phyloP scores from a whole-genome alignment of 306 rosid genomes.

The Medicago truncatula region DNA sequence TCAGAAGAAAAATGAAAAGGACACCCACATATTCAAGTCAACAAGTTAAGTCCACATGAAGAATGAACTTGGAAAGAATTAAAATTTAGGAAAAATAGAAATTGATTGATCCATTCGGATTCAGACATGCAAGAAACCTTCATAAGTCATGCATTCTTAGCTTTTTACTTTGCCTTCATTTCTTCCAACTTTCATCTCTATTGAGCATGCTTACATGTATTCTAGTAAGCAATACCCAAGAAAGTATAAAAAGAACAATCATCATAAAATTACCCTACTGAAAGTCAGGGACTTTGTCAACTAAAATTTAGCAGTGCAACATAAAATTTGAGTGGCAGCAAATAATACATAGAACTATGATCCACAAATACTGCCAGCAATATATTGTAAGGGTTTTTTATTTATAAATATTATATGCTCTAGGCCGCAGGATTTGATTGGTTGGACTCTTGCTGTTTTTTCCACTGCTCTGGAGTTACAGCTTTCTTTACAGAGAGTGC shows the following conservation, averaged over 20 bases:
- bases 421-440: conserved; percentile 61
- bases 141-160: neutral
- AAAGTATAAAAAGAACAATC: neutral
- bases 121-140: neutral
- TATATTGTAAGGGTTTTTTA: conserved; percentile 32
- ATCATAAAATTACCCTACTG: neutral
- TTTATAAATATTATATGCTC: conserved; percentile 37
- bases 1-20: neutral
- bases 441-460: conserved; percentile 70
- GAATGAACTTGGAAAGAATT: neutral
- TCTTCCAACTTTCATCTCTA: neutral
- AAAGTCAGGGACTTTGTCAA: neutral
- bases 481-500: conserved; percentile 93
- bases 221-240: neutral
- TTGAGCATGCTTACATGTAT: neutral
- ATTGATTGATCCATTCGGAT: neutral
- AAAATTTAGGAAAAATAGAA: neutral
- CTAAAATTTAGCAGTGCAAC: conserved; percentile 30
- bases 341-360: conserved; percentile 9
- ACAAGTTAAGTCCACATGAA: neutral
- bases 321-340: neutral
- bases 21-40: too few relatives aligned
- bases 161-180: neutral
- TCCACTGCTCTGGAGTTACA: conserved; percentile 92
- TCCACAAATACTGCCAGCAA: conserved; percentile 25